Conservation (phyloP, 345 rosid genomes). For the Corymbia maculata region DNA sequence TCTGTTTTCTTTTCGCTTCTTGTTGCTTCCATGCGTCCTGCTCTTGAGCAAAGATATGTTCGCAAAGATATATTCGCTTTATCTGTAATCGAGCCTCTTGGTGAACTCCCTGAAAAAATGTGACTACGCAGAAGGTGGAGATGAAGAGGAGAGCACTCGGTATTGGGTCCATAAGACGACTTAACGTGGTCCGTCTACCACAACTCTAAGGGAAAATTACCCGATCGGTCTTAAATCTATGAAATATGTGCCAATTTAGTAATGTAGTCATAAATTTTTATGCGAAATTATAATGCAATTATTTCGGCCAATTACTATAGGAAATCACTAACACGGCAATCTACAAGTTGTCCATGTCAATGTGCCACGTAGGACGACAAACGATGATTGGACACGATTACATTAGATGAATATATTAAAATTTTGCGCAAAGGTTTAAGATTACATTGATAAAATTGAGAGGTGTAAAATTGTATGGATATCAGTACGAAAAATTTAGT, state of each 20-base stretch:
- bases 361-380: background rate
- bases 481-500: too few species aligned
- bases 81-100: background rate
- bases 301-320: too few species aligned
- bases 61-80: background rate
- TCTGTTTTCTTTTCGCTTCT: background rate
- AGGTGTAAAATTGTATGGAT: background rate
- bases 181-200: too few species aligned
- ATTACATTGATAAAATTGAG: background rate
- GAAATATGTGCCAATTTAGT: background rate
- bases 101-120: background rate
- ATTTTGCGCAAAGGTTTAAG: rapidly evolving
- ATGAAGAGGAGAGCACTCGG: background rate
- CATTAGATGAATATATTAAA: background rate
- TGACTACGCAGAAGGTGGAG: background rate
- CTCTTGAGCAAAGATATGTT: background rate
- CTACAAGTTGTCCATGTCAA: background rate
- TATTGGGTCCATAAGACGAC: too few species aligned
- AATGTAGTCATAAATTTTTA: background rate
- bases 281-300: background rate
- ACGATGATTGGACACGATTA: background rate
- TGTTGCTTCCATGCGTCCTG: background rate
- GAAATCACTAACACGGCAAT: background rate
- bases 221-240: too few species aligned
- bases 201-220: too few species aligned